A percentile compares a stretch with the other conserved stretches of the same genome.
phyloP scores from a whole-genome alignment of 2,329 filamentous ascomycete species.

The Didymella pinodella region DNA sequence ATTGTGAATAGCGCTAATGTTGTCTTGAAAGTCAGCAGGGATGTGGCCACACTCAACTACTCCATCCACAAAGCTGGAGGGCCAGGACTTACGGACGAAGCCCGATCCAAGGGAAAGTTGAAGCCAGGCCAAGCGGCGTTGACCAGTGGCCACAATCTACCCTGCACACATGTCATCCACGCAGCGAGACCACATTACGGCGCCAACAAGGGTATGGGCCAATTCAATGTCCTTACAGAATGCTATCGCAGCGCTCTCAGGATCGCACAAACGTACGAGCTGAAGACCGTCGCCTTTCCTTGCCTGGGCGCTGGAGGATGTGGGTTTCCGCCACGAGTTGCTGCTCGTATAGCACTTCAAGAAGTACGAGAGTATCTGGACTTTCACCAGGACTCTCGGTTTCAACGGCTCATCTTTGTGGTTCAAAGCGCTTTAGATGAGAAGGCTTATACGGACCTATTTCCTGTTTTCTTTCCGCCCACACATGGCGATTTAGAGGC shows the following conservation, averaged over 20 bases:
- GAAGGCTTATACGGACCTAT: constrained; percentile 40
- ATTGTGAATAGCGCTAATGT: constrained; percentile 45
- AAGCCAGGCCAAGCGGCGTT: constrained; percentile 36
- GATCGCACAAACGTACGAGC: constrained; percentile 27
- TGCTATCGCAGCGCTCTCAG: constrained; percentile 44
- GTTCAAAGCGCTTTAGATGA: constrained; percentile 36
- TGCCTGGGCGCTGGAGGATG: constrained; percentile 43
- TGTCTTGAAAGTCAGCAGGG: constrained; percentile 22
- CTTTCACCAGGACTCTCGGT: constrained; percentile 23
- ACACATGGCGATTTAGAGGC: constrained; percentile 42
- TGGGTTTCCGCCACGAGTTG: constrained; percentile 41
- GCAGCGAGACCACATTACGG: constrained; percentile 39
- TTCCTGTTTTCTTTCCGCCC: constrained; percentile 46
- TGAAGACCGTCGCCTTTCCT: constrained; percentile 48
- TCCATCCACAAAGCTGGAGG: constrained; percentile 42
- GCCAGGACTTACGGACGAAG: constrained; percentile 35
- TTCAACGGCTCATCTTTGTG: constrained; percentile 46
- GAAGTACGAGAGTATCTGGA: constrained; percentile 47
- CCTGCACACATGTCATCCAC: constrained; percentile 44
- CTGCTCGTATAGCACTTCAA: constrained; percentile 45
- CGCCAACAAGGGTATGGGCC: constrained; percentile 26
- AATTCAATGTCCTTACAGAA: constrained; percentile 40
- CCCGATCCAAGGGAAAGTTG: constrained; percentile 21
- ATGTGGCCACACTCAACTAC: constrained; percentile 32
- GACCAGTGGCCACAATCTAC: constrained; percentile 41